Base-by-base conservation (phyloP, 2,329 filamentous ascomycete species). In the Cadophora sp. region DNA sequence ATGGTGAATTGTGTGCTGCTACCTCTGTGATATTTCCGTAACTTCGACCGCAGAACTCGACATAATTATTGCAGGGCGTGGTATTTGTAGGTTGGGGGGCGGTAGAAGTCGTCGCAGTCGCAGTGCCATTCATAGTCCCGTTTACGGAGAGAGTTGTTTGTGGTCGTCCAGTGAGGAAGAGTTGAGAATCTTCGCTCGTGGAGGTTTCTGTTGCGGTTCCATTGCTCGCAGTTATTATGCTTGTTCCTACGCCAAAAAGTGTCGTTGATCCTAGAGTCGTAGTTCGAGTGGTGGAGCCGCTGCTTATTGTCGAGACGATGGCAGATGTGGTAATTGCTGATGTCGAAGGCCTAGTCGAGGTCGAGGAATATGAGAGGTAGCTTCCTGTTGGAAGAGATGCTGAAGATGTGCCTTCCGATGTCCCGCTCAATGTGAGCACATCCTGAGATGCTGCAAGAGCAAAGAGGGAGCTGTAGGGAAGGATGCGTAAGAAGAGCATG, bases 11-110 rank as follows among this genome's bases (percentile, higher is more conserved):
- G 81, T 97, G 93, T 22, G 90, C 89, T 24, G 87, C 89, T 1
- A 97, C 86, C 74, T 92, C 85, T 66, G 92, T 94, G 79, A 96
- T 90, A 78, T 96, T 94, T 83, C 90, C 89, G 80, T 94, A 97
- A 73, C 88, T 89, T 68, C 92, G 87, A 6, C 80, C 81, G 82
- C 93, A 97, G 75, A 96, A 89, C 79, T 95, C 92, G 27, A 90
- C 80, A 73, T 92, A 89, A 78, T 89, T 89, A 80, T 97, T 97
- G 83, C 93, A 97, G 4, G 92, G 89, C 68, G 89, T 88, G 0
- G 91, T 94, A 79, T 94, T 95, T 56, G 86, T 87, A 0, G 89
- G 84, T 62, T 70, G 3, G 77, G 79, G 77, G 29, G 80, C 72
- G 29, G 80, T 80, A 12, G 81, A 78, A 14, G 84, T 83, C 9